Conservation (phyloP, 2,329 filamentous ascomycete genomes). For the Sclerotiophoma versabilis region DNA sequence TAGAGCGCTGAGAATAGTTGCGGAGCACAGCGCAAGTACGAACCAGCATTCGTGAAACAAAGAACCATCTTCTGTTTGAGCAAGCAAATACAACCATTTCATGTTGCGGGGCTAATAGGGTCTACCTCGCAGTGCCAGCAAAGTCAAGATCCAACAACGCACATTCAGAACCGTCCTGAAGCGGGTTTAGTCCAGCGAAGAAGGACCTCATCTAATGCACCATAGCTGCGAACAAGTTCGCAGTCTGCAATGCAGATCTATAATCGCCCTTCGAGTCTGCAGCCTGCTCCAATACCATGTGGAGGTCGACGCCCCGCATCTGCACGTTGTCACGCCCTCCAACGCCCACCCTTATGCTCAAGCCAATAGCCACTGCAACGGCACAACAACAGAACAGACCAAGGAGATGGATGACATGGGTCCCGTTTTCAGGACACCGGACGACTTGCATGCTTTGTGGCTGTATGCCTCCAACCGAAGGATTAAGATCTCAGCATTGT, state of each 20-base stretch:
- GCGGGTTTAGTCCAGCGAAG: not conserved
- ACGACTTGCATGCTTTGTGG: constrained; percentile 13
- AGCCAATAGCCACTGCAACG: constrained; percentile 16
- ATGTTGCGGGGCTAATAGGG: not conserved
- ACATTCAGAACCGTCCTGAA: not conserved
- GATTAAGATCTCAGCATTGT: constrained; percentile 20
- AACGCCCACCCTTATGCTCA: not conserved
- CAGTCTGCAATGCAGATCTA: constrained; percentile 23
- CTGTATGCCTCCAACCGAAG: constrained; percentile 17
- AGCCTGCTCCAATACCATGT: constrained; percentile 1
- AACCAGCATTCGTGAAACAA: not conserved
- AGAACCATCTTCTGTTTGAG: not conserved
- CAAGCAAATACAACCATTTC: not conserved
- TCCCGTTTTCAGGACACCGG: constrained; percentile 24
- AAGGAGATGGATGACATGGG: constrained; percentile 4
- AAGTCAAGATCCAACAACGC: not conserved
- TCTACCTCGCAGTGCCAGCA: not conserved
- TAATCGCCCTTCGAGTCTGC: constrained; percentile 10
- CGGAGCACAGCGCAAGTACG: constrained; percentile 7
- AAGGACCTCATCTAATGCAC: constrained; percentile 1
- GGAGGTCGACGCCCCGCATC: constrained; percentile 10
- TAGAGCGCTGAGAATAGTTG: not conserved
- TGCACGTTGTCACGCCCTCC: constrained; percentile 14
- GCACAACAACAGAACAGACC: not conserved
- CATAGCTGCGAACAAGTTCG: constrained; percentile 22